These are phyloP conservation scores for Jacaranda mimosifolia DNA, from an alignment of 257 asterid species.

Conservation along the genomic window DNA sequence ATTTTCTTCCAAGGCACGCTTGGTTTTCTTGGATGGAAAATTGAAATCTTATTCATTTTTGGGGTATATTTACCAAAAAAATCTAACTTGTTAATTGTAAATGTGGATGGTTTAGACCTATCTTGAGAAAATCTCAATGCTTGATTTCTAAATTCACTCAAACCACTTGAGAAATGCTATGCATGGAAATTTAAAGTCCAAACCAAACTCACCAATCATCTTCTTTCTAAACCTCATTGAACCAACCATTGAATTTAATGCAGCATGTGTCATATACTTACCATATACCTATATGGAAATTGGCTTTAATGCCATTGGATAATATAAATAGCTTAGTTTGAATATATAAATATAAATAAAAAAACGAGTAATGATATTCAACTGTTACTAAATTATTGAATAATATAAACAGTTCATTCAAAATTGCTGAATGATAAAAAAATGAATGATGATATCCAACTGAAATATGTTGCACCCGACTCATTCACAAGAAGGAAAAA, in stretches of 20 bases:
- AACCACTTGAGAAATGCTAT: conserved; percentile 20
- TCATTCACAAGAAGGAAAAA: too few relatives aligned
- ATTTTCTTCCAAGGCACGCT: background rate
- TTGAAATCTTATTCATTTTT: background rate
- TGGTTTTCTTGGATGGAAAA: background rate
- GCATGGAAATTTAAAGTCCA: conserved; percentile 38
- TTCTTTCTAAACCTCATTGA: conserved; percentile 39
- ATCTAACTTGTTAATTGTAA: conserved; percentile 9
- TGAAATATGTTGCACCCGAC: too few relatives aligned
- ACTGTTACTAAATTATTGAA: background rate
- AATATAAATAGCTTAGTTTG: background rate
- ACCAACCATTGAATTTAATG: conserved; percentile 47
- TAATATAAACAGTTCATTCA: too few relatives aligned
- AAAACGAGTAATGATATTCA: background rate
- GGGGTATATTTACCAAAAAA: background rate
- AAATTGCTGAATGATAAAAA: too few relatives aligned
- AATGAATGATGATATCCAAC: too few relatives aligned
- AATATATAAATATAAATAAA: too few relatives aligned
- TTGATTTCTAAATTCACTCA: conserved; percentile 24
- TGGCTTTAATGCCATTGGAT: background rate
- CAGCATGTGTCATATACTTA: conserved; percentile 27
- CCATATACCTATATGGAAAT: conserved; percentile 8
- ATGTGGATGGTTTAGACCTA: conserved; percentile 29
- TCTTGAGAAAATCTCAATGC: conserved; percentile 3
- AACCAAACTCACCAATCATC: conserved; percentile 45